Evolutionary conservation across 805 yeast genomes (phyloP), one percentile per base, ranked within the genome.

Genomic region (Naumovozyma castellii): DNA sequence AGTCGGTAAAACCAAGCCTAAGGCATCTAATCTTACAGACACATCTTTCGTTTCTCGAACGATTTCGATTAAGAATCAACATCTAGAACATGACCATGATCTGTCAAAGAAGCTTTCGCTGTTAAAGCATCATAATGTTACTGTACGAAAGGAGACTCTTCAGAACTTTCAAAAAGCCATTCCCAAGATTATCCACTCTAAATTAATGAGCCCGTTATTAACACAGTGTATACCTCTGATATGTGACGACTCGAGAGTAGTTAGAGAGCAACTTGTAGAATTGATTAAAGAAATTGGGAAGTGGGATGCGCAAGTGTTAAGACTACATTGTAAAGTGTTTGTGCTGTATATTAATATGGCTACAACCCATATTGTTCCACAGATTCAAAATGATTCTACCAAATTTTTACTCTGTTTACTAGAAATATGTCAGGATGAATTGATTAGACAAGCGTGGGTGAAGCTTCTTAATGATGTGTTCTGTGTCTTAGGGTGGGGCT

Each of bases 281-380:
- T 57, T 81, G 10, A 60, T 80, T 3, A 59, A 62, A 3, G 68
- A 69, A 5, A 66, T 78, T 27, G 73, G 76, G 2, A 52, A 57
- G 12, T 60, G 61, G 18, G 79, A 76, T 48, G 69, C 73, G 0
- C 74, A 75, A 3, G 64, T 82, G 19, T 61, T 82, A 43, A 75
- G 73, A 41, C 58, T 82, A 18, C 85, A 82, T 65, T 65, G 78
- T 52, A 64, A 76, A 44, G 62, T 72, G 16, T 54, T 82, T 40
- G 71, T 83, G n/a, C 68, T 90, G 22, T 88, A 82, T 57, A 69
- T 90, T 14, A 83, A 82, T 49, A 80, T 90, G 38, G 94, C 95
- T 3, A 90, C 92, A 96, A 83, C 97, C 14, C 97, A 92, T 57
- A 82, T 92, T 32, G 73, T 73, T 22, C 78, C 86, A 1, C 77